phyloP scores from a whole-genome alignment of 2,329 filamentous ascomycete genomes.

The Arthrobotrys sphaeroides region DNA sequence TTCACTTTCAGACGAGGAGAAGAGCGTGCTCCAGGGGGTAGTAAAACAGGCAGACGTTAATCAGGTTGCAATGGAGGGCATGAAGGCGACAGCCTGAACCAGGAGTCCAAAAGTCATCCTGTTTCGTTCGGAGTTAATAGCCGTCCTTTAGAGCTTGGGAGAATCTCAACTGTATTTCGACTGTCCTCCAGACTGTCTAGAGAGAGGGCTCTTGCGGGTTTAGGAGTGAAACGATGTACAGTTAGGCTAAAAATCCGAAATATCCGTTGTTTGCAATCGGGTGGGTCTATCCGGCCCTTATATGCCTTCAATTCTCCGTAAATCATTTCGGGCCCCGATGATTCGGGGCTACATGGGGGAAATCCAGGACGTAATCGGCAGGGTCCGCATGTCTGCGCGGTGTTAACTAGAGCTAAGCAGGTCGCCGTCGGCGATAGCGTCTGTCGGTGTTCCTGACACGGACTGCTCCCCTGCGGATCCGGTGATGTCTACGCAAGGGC shows the following conservation, averaged over 20 bases:
- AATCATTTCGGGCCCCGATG: no score
- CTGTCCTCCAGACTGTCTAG: slow-evolving; percentile 3
- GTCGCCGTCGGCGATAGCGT: background rate
- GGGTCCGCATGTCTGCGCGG: background rate
- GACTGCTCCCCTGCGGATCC: no score
- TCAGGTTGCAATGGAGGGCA: slow-evolving; percentile 62
- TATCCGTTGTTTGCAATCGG: background rate
- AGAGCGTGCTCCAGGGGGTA: slow-evolving; percentile 79
- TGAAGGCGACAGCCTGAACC: slow-evolving; percentile 61
- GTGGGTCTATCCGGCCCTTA: background rate
- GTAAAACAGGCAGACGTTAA: slow-evolving; percentile 71
- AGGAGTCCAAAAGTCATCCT: slow-evolving; percentile 25
- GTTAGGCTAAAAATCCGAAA: slow-evolving; percentile 1
- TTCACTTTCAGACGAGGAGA: slow-evolving; percentile 81
- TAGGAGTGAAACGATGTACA: slow-evolving; percentile 8
- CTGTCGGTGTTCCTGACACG: background rate
- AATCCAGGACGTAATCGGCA: no score
- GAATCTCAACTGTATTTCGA: slow-evolving; percentile 10
- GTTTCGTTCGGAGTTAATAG: background rate
- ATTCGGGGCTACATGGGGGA: no score
- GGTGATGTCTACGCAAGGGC: background rate
- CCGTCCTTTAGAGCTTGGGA: background rate
- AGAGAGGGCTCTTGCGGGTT: background rate
- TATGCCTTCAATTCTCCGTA: background rate
- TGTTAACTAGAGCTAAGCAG: background rate